Evolutionary conservation across 257 asterid species (phyloP), one percentile per base, ranked within the genome.

Genomic region (Salvia hispanica): DNA sequence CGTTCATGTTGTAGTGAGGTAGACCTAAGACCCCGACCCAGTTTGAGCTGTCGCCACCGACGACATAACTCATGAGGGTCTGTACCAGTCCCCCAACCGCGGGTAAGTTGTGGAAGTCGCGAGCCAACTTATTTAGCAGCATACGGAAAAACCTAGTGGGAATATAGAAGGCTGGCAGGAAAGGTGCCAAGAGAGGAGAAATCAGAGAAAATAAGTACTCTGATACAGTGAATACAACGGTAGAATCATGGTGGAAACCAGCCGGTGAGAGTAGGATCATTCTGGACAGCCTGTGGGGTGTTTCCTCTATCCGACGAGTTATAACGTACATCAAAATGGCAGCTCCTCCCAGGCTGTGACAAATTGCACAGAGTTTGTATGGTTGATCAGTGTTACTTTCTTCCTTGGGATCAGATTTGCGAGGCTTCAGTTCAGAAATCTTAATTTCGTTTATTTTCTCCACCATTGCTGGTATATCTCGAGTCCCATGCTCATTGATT

Each of bases 291-390:
- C 97, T 78, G 42, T 94, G 99, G 67, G 96, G 95, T 73, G 84
- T 91, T 72, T 80, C 91, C 64, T 83, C 90, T 1, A 94, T 76
- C 70, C 82, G 78, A 14, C 91, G 90, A 12, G 96, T 91, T 58
- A 94, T 72, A 11, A 80, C 63, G 37, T 94, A 91, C 80, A 91
- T 94, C 62, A 94, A 58, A 51, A 91, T 84, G 25, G 86, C 96
- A 37, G 99, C 99, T 71, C 99, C 99, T 25, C 97, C 99, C 33
- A 94, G 84, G 84, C 99, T 94, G 80, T 94, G 99, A 74, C 96
- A 87, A 62, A 94, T 76, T 43, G 97, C 87, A 68, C 97, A 84
- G 6, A 88, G 84, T 76, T 82, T 85, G 70, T 94, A 94, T 56
- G 96, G 99, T 64, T 88, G 96, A 36, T 79, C 78, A 11, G 63